Evolutionary conservation across 345 rosid species (phyloP), one percentile per base, ranked within the genome.

Genomic region (Firmiana major): DNA sequence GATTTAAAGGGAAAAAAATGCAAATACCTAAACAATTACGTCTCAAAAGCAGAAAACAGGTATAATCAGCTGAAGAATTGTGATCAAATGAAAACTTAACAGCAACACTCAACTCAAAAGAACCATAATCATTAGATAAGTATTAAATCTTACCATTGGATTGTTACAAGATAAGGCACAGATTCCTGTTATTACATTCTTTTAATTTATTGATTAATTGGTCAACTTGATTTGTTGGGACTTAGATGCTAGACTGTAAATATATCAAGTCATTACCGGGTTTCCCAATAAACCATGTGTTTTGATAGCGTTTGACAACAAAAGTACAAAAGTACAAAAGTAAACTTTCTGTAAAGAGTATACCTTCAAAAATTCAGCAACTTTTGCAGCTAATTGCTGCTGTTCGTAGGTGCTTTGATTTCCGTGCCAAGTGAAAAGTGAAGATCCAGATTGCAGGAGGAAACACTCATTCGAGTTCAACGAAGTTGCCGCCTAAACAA

Each of bases 401-500:
- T 93, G 97, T 85, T 97, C 98, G 82, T 80, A 89, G 31, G 96
- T 82, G 85, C 99, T 89, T 88, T 94, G 97, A 87, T 85, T 92
- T 79, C 99, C 99, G 81, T 91, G 95, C 99, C 99, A 97, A 36
- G 84, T 86, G 84, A 94, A 97, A 80, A 92, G 12, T 59, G 96
- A 87, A 38, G 96, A 89, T 58, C 98, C 98, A 79, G 98, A 91
- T 90, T 97, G 99, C 86, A 97, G 91, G 83, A 97, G 92, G 86
- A 92, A 94, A 81, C 99, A 97, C 79, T 94, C 95, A 1, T 81
- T 67, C 53, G 99, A 92, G 83, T 91, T 89, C 85, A 97, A 84
- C 60, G 93, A 92, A 22, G 97, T 81, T 67, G 97, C 97, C 84
- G 89, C 91, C 99, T 97, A 79, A 82, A 84, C 60, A 69, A 81